Conservation (phyloP, 108 stramenopile genomes). For the Mediolabrus comicus region DNA sequence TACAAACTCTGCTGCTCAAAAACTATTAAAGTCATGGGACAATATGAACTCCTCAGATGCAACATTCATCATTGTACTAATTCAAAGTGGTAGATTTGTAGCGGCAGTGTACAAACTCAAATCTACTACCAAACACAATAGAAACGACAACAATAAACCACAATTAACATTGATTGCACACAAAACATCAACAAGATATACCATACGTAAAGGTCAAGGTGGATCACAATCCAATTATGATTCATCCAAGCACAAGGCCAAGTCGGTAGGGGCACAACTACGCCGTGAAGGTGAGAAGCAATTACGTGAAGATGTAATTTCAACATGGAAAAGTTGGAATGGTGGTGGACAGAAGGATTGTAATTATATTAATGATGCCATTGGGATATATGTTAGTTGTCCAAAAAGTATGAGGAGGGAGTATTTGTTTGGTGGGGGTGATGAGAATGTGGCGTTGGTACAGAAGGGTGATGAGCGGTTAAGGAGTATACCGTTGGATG, state of each 20-base stretch:
- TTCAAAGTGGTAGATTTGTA: constrained; percentile 77
- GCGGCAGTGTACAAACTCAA: constrained; percentile 50
- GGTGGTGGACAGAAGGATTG: constrained; percentile 31
- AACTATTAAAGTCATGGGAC: constrained; percentile 26
- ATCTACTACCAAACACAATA: background rate
- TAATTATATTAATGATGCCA: constrained; percentile 38
- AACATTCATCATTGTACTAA: constrained; percentile 55
- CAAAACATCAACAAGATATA: constrained; percentile 69
- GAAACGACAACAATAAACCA: background rate
- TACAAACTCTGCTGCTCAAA: constrained; percentile 6
- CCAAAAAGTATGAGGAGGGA: constrained; percentile 45
- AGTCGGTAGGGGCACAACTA: constrained; percentile 80
- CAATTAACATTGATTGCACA: constrained; percentile 59
- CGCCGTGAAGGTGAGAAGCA: constrained; percentile 76
- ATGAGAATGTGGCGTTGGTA: constrained; percentile 15
- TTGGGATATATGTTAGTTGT: constrained; percentile 46
- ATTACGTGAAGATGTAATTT: constrained; percentile 63
- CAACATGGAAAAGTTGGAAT: constrained; percentile 63
- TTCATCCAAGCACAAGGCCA: constrained; percentile 56
- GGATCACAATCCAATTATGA: constrained; percentile 83
- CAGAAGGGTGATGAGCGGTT: constrained; percentile 48
- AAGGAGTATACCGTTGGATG: constrained; percentile 76
- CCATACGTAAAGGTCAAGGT: constrained; percentile 84
- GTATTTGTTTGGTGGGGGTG: constrained; percentile 32
- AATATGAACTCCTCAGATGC: constrained; percentile 3